Evolutionary conservation across 306 rosid genomes (phyloP).

Genomic region (Castanopsis chinensis): DNA sequence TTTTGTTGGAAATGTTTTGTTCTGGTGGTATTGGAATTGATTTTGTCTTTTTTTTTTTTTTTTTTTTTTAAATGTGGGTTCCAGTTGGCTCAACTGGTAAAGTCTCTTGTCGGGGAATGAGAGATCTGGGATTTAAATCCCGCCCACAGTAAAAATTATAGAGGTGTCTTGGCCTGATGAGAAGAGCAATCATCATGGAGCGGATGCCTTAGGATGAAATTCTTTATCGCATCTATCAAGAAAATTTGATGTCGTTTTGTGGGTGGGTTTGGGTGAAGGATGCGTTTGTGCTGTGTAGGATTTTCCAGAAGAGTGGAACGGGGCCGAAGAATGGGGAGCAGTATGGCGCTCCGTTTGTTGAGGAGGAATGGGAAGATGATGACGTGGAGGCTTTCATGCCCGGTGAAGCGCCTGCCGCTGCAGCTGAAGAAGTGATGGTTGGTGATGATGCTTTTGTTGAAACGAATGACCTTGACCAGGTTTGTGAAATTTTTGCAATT

Average conservation of each 20-base stretch:
- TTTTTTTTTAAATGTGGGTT: too few relatives aligned
- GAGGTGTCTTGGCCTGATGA: too few relatives aligned
- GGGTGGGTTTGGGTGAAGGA: constrained; percentile 55
- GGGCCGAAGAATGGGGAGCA: constrained; percentile 95
- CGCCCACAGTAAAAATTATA: too few relatives aligned
- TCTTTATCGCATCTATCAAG: too few relatives aligned
- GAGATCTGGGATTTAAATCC: too few relatives aligned
- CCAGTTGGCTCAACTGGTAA: too few relatives aligned
- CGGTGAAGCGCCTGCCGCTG: constrained; percentile 14
- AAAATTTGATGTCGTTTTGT: background rate
- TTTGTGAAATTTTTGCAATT: constrained; percentile 23
- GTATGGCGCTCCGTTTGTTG: constrained; percentile 89
- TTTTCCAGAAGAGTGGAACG: constrained; percentile 90
- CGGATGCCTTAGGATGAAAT: too few relatives aligned
- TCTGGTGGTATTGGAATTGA: constrained; percentile 24
- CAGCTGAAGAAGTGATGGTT: constrained; percentile 6
- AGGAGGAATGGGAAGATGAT: constrained; percentile 84
- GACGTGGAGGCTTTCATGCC: constrained; percentile 32
- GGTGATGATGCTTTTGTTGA: constrained; percentile 33
- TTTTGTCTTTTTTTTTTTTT: background rate
- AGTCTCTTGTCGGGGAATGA: too few relatives aligned
- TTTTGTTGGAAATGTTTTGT: background rate
- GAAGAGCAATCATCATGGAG: too few relatives aligned
- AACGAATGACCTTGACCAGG: constrained; percentile 54
- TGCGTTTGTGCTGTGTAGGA: constrained; percentile 82